Evolutionary conservation across 164 flowering plant genomes (phyloP), one percentile per base, ranked within the genome.

Genomic region (Paratinospora sagittata): DNA sequence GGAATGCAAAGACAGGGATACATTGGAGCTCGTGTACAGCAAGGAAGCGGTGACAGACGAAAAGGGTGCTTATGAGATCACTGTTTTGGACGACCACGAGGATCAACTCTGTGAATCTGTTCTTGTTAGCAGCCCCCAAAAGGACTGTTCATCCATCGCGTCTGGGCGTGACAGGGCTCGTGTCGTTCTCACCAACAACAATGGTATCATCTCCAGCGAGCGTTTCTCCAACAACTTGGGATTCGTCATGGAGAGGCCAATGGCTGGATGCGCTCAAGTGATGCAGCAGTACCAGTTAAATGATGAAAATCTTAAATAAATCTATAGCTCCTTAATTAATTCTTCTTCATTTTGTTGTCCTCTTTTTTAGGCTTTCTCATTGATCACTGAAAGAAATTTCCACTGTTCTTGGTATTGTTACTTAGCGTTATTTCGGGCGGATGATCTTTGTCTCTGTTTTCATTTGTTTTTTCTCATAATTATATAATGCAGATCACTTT

Each of bases 201-300:
- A 87, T 45, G 97, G 97, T n/a, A 82, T 91, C 30, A 62, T 72
- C 6, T 82, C 90, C 2, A 16, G 70, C 71, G 30, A 8, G 0
- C 85, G 97, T 0, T 78, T 36, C 61, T 91, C 88, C 76, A 91
- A 91, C 70, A 64, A 78, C 57, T 66, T 91, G 82, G 89, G 86
- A 8, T 91, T 87, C 80, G 8, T 65, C 70, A 83, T 27, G 77
- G 74, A 82, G 0, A 37, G 70, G 27, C 69, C 90, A 34, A 1
- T 75, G 37, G 27, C 84, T 33, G 82, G 76, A 33, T 91, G 94
- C 73, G 17, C 80, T 17, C 55, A 84, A 63, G 10, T 90, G 11
- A 80, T 88, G 64, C 58, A 78, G 82, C 81, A 75, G 9, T 85
- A 82, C 79, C 76, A 83, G 75, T 79, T 76, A 66, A 52, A 66